Evolutionary conservation across 1,284 basidiomycete species (phyloP), one percentile per base, ranked within the genome.

Genomic region (Caloboletus inedulis): DNA sequence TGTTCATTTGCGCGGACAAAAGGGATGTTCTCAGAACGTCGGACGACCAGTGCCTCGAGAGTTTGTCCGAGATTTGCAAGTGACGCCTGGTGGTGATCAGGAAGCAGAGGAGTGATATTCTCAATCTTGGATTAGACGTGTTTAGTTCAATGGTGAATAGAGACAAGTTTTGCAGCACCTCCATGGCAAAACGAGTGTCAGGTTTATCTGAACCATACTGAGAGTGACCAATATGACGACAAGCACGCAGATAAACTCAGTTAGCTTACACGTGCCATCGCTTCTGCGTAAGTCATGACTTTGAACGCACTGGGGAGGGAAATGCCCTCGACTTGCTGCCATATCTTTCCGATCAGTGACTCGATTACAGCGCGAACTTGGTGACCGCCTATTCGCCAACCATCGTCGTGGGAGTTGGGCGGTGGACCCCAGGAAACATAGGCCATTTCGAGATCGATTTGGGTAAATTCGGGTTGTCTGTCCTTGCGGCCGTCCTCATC

Each of bases 121-220:
- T 65, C 59, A 44, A 85, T 79, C 82, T 85, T 45, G 46, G 47
- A 59, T 54, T 27, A n/a, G 53, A 40, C 52, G 62, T 43, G 64
- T 55, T 59, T 51, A 53, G 61, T 41, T 47, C 12, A 37, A 36
- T 3, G 31, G 47, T 25, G 49, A 52, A 44, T 44, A 46, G 47
- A 35, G 47, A 43, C 19, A 19, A 34, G 7, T 36, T 21, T 7
- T 29, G 40, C 61, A 74, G 62, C 55, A 92, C 91, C 82, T 93
- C 84, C 59, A 95, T 79, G 43, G 82, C 84, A 72, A 91, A 95
- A 49, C 95, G 82, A 45, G 87, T 84, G 70, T 98, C 94, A 35
- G 94, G 94, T 75, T 98, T 98, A 74, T 98, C 94, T 45, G 91
- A 93, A 9, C 95, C 94, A 77, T 87, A 98, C 84, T 91, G 57